phyloP scores from a whole-genome alignment of 177 flowering plant genomes.

The Telopea speciosissima region DNA sequence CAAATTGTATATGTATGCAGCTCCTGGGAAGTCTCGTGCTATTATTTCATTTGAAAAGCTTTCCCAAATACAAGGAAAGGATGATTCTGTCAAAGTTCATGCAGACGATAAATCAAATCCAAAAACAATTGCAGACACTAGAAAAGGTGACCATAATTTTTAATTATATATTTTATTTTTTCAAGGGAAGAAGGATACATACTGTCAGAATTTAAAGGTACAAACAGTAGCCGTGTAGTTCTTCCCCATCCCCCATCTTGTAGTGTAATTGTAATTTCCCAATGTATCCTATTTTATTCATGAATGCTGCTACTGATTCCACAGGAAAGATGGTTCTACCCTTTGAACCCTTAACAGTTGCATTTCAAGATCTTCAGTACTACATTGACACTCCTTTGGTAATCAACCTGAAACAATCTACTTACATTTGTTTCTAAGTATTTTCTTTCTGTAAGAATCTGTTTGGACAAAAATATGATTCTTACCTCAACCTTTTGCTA shows the following conservation, averaged over 20 bases:
- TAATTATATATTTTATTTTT: too few species aligned
- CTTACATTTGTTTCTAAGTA: not conserved
- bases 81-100: constrained; percentile 9
- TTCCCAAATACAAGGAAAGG: constrained; percentile 29
- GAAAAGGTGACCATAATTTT: constrained; percentile 20
- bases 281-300: not conserved
- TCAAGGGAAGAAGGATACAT: not conserved
- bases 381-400: constrained; percentile 63
- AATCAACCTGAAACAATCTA: constrained; percentile 11
- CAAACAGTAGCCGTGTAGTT: too few species aligned
- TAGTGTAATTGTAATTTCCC: too few species aligned
- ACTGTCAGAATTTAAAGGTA: not conserved
- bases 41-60: constrained; percentile 56
- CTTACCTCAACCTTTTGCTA: constrained; percentile 5
- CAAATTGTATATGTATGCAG: constrained; percentile 17
- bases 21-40: constrained; percentile 38
- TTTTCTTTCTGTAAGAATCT: not conserved
- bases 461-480: not conserved
- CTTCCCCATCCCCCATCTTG: too few species aligned
- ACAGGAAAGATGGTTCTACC: constrained; percentile 64
- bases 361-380: constrained; percentile 56
- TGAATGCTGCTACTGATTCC: constrained; percentile 1
- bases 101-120: constrained; percentile 11
- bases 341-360: constrained; percentile 50
- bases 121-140: constrained; percentile 3